A percentile compares a stretch with the other conserved stretches of the same genome.
These are phyloP conservation scores for Aspergillus ellipticus DNA, from an alignment of 495 filamentous ascomycete species.

Conservation along the genomic window DNA sequence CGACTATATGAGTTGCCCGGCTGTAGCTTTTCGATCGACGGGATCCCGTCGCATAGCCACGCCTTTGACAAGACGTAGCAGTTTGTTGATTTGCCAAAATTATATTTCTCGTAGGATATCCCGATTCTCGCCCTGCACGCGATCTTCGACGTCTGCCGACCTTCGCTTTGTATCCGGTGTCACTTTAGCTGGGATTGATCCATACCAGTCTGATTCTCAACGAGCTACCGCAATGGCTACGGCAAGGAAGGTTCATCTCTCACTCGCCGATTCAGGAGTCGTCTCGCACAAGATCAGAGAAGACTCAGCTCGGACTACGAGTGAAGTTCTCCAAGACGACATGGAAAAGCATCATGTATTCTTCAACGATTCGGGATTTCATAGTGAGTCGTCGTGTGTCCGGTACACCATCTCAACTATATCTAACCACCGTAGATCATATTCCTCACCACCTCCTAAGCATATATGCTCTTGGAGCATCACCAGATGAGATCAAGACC, in stretches of 20 bases:
- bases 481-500: slow-evolving; percentile 47
- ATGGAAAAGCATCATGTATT: slow-evolving; percentile 73
- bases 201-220: neutral
- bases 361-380: slow-evolving; percentile 67
- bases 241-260: slow-evolving; percentile 56
- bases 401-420: neutral
- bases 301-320: slow-evolving; percentile 56
- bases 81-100: too few species aligned
- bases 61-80: too few species aligned
- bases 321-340: slow-evolving; percentile 69
- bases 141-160: too few species aligned
- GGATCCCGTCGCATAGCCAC: too few species aligned
- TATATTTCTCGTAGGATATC: too few species aligned
- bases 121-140: too few species aligned
- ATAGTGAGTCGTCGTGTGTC: slow-evolving; percentile 49
- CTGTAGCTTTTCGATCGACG: too few species aligned
- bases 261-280: slow-evolving; percentile 52
- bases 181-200: neutral
- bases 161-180: too few species aligned
- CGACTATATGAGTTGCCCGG: too few species aligned
- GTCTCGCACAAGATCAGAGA: slow-evolving; percentile 50
- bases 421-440: slow-evolving; percentile 38
- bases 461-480: slow-evolving; percentile 68
- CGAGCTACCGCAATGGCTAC: slow-evolving; percentile 52
- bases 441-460: slow-evolving; percentile 72